phyloP scores from a whole-genome alignment of 352 stramenopile species.

The Stephanocyclus meneghinianus region DNA sequence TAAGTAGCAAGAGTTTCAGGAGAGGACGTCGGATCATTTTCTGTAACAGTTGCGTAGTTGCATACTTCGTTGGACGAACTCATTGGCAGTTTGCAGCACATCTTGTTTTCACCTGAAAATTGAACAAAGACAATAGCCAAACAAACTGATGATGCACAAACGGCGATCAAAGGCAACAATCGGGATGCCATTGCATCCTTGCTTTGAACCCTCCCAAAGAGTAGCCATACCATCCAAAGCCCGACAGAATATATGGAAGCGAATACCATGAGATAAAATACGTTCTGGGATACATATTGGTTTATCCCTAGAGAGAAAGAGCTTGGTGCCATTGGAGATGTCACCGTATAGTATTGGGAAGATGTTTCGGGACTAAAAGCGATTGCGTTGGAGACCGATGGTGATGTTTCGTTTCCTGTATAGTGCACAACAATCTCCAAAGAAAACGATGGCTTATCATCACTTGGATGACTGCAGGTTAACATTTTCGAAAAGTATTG shows the following conservation, averaged over 20 bases:
- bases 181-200: background rate
- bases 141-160: background rate
- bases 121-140: background rate
- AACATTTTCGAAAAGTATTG: slow-evolving; percentile 47
- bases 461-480: background rate
- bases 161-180: background rate
- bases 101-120: background rate
- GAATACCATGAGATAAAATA: background rate
- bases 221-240: background rate
- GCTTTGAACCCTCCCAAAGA: background rate
- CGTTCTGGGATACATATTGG: background rate
- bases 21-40: background rate
- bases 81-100: too few species aligned
- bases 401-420: background rate
- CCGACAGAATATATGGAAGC: slow-evolving; percentile 2
- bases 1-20: background rate
- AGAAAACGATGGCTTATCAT: background rate
- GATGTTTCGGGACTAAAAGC: background rate
- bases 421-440: slow-evolving; percentile 15
- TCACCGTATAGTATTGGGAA: background rate
- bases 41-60: background rate
- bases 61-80: background rate
- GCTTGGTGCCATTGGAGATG: background rate
- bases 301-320: background rate
- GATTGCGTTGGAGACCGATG: background rate